Evolutionary conservation across 2,329 filamentous ascomycete genomes (phyloP), one percentile per base, ranked within the genome.

Genomic region (Scedosporium minutisporum): DNA sequence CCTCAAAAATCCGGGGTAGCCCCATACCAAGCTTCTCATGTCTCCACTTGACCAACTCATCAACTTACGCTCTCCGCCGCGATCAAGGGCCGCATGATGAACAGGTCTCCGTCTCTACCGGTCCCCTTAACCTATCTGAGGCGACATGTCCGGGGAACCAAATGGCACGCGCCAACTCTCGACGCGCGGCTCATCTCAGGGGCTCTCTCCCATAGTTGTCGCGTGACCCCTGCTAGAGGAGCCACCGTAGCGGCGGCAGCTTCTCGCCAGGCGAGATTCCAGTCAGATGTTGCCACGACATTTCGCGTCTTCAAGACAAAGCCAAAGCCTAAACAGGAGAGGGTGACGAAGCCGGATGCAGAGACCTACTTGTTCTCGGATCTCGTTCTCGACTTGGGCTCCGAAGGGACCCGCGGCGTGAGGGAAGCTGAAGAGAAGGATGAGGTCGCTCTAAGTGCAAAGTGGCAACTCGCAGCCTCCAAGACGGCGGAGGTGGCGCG

Each of bases 361-460:
- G 16, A 23, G n/a, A 38, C 55, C 64, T 76, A 77, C 64, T 68
- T 78, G 25, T 71, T 80, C 48, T 75, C 78, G 12, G 62, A 74
- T 18, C 65, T 79, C 10, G 68, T 83, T 2, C 73, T 85, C 46
- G 80, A 85, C 63, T 78, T 85, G 46, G 82, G 84, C 65, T 78
- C 79, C 55, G 75, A 78, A 64, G 74, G 77, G 21, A 77, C 68
- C 65, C 71, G 68, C 1, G 69, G 73, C 57, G 80, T 83, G 46
- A 78, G 80, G 29, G 67, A 70, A 2, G 77, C 71, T 62, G 71
- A 75, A 57, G 66, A 73, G 3, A 65, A 67, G 4, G 72, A 79
- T 55, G 77, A 77, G 61, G 68, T 65, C n/a, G 65, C 60, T 3
- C 70, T 73, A 64, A 55, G 44, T 46, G 66, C 64, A 18, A 70